A percentile compares a stretch with the other conserved stretches of the same genome.
Evolutionary conservation across 192 early-diverging fungal genomes (phyloP).

Genomic region (Backusella macrospora): DNA sequence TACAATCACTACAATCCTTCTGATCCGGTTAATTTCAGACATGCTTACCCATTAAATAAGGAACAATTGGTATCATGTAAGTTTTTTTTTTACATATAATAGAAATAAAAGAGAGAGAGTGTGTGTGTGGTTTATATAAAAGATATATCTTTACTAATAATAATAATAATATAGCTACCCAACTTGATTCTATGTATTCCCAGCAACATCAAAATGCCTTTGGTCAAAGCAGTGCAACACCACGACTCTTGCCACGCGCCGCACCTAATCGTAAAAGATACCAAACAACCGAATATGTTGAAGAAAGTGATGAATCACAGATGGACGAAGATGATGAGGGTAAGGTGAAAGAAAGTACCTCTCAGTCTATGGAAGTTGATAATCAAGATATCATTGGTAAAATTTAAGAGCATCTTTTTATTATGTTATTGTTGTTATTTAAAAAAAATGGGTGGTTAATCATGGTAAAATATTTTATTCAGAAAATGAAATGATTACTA

Average conservation of each 20-base stretch:
- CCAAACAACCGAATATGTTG: not conserved
- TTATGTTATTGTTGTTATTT: too few species aligned
- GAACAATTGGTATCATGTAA: not conserved
- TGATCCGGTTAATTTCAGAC: conserved; percentile 21
- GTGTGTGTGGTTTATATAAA: not conserved
- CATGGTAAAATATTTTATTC: too few species aligned
- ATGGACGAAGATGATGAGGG: not conserved
- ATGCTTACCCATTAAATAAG: conserved; percentile 9
- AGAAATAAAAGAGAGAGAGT: too few species aligned
- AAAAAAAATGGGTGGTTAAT: too few species aligned
- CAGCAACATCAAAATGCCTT: not conserved
- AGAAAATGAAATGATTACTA: not conserved
- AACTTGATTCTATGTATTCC: not conserved
- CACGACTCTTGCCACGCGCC: not conserved
- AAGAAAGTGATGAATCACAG: not conserved
- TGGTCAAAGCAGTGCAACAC: not conserved
- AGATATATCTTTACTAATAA: not conserved
- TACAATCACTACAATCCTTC: conserved; percentile 15
- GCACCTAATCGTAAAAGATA: not conserved
- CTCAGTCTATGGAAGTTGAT: not conserved
- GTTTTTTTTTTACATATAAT: not conserved
- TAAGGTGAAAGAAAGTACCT: not conserved
- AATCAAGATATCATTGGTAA: not conserved
- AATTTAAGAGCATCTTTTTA: not conserved
- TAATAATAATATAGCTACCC: not conserved